Base-by-base conservation (phyloP, 371 early-diverging fungal genomes). In the Chytridiales sp. region DNA sequence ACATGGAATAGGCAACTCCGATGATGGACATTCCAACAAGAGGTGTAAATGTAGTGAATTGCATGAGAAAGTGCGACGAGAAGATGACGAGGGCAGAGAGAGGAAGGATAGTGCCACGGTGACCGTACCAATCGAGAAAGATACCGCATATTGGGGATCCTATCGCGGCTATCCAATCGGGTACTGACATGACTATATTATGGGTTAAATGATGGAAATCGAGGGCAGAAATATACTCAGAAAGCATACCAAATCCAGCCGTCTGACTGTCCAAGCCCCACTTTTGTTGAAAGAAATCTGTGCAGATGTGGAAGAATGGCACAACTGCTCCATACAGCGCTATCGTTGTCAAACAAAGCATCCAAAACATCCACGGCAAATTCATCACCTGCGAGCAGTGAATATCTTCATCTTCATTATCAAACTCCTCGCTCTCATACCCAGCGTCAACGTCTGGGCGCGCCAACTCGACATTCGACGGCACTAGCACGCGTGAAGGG, bases 61-160 rank as follows among this genome's bases (percentile, higher is more conserved):
- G 68, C 13, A 85, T 52, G 30, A 76, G 52, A 5, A 49, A 36
- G 67, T 84, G 83, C 3, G 73, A 62, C 30, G 73, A 50, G 4
- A 75, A 49, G 17, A 82, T 40, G 6, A 82, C 52, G 4, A 80
- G 4, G 1, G 72, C 76, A 1, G 85, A 75, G 4, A 83, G 29
- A 0, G 79, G 73, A 26, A 85, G 72, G 17, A 77, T 54, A 0
- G 69, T 67, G 6, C 67, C 68, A 3, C 85, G 73, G 48, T 74
- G 60, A 8, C 83, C 82, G 57, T 67, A 64, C 3, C 65, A 60
- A 50, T 85, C 86, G 3, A 83, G 60, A n/a, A 80, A 55, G 8
- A 76, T 67, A 3, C 86, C 86, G 36, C 72, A 65, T 1, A 82
- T 27, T 0, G 86, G 86, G 0, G 83, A 79, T 1, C 81, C 80